Evolutionary conservation across 2,329 filamentous ascomycete genomes (phyloP), one percentile per base, ranked within the genome.

Genomic region (Beauveria brongniartii): DNA sequence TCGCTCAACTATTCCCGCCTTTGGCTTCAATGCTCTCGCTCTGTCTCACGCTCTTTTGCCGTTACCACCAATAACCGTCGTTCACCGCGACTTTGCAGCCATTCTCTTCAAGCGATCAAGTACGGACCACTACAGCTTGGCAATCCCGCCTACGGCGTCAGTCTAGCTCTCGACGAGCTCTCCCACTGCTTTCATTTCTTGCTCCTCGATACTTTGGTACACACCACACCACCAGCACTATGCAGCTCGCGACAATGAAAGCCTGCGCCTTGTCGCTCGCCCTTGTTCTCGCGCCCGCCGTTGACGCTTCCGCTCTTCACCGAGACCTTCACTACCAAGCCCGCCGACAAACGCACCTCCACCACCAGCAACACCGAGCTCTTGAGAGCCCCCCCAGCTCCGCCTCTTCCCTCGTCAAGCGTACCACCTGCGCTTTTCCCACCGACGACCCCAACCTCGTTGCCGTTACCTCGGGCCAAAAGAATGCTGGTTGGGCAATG

Each of bases 401-500:
- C 30, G 43, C 37, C 41, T 63, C 65, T 62, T 65, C 69, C 57
- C 63, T 84, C 34, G 74, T 79, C 67, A 86, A 85, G 74, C 80
- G 83, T 66, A 75, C 77, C 41, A 69, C 78, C 61, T 92, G 90
- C 74, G 69, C 78, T 59, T 89, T 92, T 67, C 89, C 90, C 24
- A 69, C 67, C 12, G 76, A 78, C 40, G 79, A 88, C 68, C 80
- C 82, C 34, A 87, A 88, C 58, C 74, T 92, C 68, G 82, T 91
- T 50, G 72, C 83, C 16, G 80, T 93, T 57, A 89, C 88, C 10
- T 88, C 88, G 5, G 77, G 76, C 57, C 71, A 72, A 48, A 70
- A 75, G 70, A 93, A 93, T 74, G 87, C 79, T 55, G 90, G 90
- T 63, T 93, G 89, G 86, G 90, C 89, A 47, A 86, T 92, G 83